Base-by-base conservation (phyloP, 768 basidiomycete genomes). In the Suillus weaverae region DNA sequence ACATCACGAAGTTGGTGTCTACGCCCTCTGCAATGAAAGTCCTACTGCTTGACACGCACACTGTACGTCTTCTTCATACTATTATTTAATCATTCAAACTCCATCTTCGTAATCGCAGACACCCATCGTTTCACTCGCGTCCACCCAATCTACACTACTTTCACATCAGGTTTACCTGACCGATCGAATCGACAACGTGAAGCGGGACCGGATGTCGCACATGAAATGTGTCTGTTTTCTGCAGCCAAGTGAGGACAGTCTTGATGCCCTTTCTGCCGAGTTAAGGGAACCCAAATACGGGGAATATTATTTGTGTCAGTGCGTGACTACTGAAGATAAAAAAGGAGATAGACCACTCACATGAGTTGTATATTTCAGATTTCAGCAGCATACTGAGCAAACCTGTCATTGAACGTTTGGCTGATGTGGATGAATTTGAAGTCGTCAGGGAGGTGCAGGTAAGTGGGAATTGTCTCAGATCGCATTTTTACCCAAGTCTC, bases 281-380 rank as follows among this genome's bases (percentile, higher is more conserved):
- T 82, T 99, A 39, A 84, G 83, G 43, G 91, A 94, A 71, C 97
- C 96, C 11, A 91, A 91, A 78, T 99, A 99, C 72, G 95, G 95
- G 75, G 95, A 95, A 80, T 99, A 99, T 80, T 99, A 97, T 84
- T 81, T 99, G 74, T 99, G 97, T 99, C 86, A 91, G 97, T 94
- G 82, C 84, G 89, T 91, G 87, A 84, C 81, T 85, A 79, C 78
- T 71, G 71, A 26, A 46, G 53, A 41, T 65, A 67, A 62, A 65
- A 62, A 55, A 38, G 61, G 32, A 62, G 62, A 62, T 65, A 65
- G 38, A 43, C 61, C 62, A 63, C 73, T 73, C 66, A 71, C 60
- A 39, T 63, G 60, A 6, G 14, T 56, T 50, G 26, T 59, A 55
- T 62, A 57, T 53, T 57, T 20, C 64, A 99, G 97, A 97, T 78